Base-by-base conservation (phyloP, 2,329 filamentous ascomycete genomes). In the Colletotrichum karsti region DNA sequence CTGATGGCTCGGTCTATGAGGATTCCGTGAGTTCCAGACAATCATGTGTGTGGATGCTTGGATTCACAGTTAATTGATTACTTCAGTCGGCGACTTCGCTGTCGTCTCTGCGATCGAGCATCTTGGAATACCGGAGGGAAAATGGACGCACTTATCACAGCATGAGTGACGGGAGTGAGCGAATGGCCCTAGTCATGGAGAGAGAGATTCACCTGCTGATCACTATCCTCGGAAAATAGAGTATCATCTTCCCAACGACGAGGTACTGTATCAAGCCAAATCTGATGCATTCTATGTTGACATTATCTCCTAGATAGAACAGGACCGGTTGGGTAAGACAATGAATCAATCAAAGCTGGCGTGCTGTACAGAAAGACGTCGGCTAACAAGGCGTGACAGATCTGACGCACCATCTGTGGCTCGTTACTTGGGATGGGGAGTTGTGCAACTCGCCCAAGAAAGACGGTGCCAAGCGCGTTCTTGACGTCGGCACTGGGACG, bases 371-470 rank as follows among this genome's bases (percentile, higher is more conserved):
- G 15, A n/a, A 8, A 1, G 5, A 10, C n/a, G n/a, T 50, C 24
- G 22, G n/a, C 44, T 50, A 8, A 28, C n/a, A 22, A 26, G 8
- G 13, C 7, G 24, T 10, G n/a, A 24, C 10, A 50, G 46, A 50
- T 4, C 6, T 50, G 3, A 24, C 9, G 46, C 46, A 50, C 8
- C 46, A 50, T 0, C 26, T 50, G 15, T 50, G 46, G 46, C 13
- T 50, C 7, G 15, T 18, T 1, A 50, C 46, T n/a, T 50, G 46
- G 46, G 73, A 75, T 1, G 73, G 73, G 5, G 74, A 75, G 15
- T 68, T 81, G 0, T 77, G 69, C 30, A 42, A 73, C 0, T 72
- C 69, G 3, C 80, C 80, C 0, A 71, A 69, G n/a, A 66, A 74
- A 12, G 33, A 63, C 2, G 55, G 69, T 5, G 42, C 67, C 1